Evolutionary conservation across 202 grass and related monocot genomes (phyloP), one percentile per base, ranked within the genome.

Genomic region (Schoenoplectus triqueter): DNA sequence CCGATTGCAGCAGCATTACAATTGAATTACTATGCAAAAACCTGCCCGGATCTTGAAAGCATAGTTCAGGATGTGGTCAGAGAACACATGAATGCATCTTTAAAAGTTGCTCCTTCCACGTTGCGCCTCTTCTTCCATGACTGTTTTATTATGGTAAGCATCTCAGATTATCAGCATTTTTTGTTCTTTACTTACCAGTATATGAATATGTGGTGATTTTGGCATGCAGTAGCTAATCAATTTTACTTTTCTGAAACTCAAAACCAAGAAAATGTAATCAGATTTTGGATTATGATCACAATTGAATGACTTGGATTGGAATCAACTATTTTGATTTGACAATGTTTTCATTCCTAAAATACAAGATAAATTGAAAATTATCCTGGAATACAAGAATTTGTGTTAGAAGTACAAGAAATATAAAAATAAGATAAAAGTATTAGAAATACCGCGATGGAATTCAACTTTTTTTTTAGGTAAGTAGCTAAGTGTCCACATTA

Each of bases 51-150:
- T 80, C 71, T 89, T 1, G 89, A 97, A 84, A 52, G 4, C 81
- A 88, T 92, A 39, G 70, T 92, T 13, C 80, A 68, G 22, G 19
- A 5, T 42, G 69, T 80, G 0, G 86, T 93, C 11, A 66, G 65
- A 2, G 10, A 31, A 66, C 72, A 87, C 48, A 77, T 87, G 88
- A 9, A 18, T 10, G 64, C 49, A 69, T 88, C 80, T 1, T 74
- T 63, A 7, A 57, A 88, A 76, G 44, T 86, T 7, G 84, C 61
- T 2, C 91, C 89, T 40, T 87, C 89, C 50, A 84, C 84, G 13
- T 81, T 93, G 0, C 75, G 89, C 10, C 94, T 96, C 78, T 84
- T 93, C 84, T 97, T 92, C 91, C 94, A 93, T 47, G 94, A 97
- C 78, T 97, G 91, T 72, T 87, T 86, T 19, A 86, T 90, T 74